Conservation (phyloP, 768 basidiomycete species). For the Termitomyces sp. region DNA sequence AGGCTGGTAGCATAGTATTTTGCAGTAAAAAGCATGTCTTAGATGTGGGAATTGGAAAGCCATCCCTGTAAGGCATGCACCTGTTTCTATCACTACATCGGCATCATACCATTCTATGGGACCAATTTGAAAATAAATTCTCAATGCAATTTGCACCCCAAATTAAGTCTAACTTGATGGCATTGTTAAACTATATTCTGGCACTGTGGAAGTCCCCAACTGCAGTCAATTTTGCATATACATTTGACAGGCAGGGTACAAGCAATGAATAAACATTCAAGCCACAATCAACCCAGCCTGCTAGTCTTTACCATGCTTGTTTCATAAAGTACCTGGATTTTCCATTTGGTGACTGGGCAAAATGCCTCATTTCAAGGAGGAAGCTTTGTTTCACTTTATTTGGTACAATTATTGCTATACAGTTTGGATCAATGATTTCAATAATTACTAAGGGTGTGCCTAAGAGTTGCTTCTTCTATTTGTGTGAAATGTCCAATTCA, state of each 20-base stretch:
- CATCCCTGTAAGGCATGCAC: no score
- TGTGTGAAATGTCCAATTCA: neutral
- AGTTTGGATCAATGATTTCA: no score
- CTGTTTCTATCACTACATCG: no score
- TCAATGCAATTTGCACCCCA: neutral
- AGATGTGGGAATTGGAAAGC: no score
- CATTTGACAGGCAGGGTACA: no score
- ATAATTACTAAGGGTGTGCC: neutral
- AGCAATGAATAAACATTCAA: neutral
- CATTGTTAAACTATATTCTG: no score
- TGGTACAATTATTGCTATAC: no score
- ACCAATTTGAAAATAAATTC: no score
- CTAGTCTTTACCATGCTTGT: neutral
- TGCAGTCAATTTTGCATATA: neutral
- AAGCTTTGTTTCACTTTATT: no score
- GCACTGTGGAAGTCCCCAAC: neutral
- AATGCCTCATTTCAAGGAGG: neutral
- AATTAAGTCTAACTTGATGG: neutral
- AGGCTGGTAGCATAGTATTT: no score
- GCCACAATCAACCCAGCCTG: neutral
- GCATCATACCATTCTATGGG: no score
- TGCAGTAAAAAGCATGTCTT: no score
- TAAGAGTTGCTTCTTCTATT: neutral
- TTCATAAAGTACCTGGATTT: neutral
- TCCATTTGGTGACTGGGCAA: neutral